Evolutionary conservation across 2,329 filamentous ascomycete genomes (phyloP).

Genomic region (Stylonectria norvegica): DNA sequence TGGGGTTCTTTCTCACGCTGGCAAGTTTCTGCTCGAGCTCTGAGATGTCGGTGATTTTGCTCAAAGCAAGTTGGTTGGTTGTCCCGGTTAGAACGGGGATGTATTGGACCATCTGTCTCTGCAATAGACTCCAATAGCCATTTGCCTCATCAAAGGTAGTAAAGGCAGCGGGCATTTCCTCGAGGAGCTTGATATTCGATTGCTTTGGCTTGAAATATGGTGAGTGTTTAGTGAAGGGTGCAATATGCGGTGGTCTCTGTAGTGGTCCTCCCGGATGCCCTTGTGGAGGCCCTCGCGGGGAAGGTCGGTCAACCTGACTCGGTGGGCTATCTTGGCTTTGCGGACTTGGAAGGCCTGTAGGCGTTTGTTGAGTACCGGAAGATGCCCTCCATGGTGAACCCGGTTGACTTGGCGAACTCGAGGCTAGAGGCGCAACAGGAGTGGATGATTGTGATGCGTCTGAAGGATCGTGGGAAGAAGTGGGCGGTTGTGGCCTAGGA

Average conservation of each 20-base stretch:
- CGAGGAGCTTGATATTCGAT: constrained; percentile 29
- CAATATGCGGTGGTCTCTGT: constrained; percentile 30
- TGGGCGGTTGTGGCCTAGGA: constrained; percentile 12
- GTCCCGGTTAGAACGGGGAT: constrained; percentile 34
- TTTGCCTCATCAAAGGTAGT: constrained; percentile 33
- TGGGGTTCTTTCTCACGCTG: constrained; percentile 29
- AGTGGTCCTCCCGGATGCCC: constrained; percentile 11
- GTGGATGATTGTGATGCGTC: constrained; percentile 5
- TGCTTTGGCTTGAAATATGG: constrained; percentile 35
- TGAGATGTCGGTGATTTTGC: constrained; percentile 21
- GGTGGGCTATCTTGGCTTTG: constrained; percentile 33
- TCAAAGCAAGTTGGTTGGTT: constrained; percentile 30
- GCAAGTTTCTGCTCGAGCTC: constrained; percentile 31
- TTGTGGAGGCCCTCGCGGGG: constrained; percentile 14
- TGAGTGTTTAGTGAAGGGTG: constrained; percentile 37
- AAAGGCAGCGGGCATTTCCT: constrained; percentile 33
- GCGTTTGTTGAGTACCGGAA: constrained; percentile 3
- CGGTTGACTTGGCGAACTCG: constrained; percentile 27
- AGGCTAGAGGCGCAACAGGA: constrained; percentile 2
- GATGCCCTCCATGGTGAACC: constrained; percentile 23
- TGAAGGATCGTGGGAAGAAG: constrained; percentile 6
- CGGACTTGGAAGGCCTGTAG: constrained; percentile 31
- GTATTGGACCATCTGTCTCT: constrained; percentile 36
- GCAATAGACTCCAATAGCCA: constrained; percentile 38
- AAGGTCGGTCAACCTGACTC: constrained; percentile 17